Base-by-base conservation (phyloP, 2,329 filamentous ascomycete genomes). In the Cordyceps javanica region DNA sequence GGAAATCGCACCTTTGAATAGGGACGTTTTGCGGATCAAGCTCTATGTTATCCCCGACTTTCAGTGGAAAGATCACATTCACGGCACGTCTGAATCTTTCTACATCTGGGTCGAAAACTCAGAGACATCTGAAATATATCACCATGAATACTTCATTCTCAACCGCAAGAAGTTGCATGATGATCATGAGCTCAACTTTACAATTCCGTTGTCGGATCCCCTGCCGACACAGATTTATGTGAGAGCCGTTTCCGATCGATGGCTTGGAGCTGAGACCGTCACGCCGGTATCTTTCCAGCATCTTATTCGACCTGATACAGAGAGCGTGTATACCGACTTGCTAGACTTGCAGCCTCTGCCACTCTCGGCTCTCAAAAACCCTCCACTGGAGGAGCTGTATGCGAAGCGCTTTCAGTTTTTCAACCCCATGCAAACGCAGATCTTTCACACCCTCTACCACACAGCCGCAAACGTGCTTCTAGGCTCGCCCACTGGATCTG, bases 71-170 rank as follows among this genome's bases (percentile, higher is more conserved):
- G 93, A 97, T 64, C 86, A 89, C 48, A 83, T 96, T 59, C 92
- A 99, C 68, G 95, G 95, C 19, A 91, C 87, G 3, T 97, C 93
- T 0, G 94, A 99, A 68, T 93, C 93, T 4, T 99, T 95, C 74
- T 99, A 95, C 82, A 88, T 99, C 59, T 99, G 94, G 95, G 93
- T 99, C 3, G 94, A 99, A 71, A 96, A 97, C 69, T 97, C 93
- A 0, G 94, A 97, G 66, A 97, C 92, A 0, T 92, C 91, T 0
- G 92, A 97, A 71, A 97, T 99, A 41, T 97, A 96, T 66, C 94
- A 99, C 66, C 90, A 97, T 63, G 94, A 99, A 70, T 97, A 88
- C 72, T 97, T 99, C 73, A 94, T 99, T 58, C 80, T 99, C 6
- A 95, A 86, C 61, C 82, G 91, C 62, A 90, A 85, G 72, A 97